Percentiles rank a stretch among this genome's conserved stretches.
These are phyloP conservation scores for Marsdenia floribunda DNA, from an alignment of 257 asterid species.

Conservation along the genomic window DNA sequence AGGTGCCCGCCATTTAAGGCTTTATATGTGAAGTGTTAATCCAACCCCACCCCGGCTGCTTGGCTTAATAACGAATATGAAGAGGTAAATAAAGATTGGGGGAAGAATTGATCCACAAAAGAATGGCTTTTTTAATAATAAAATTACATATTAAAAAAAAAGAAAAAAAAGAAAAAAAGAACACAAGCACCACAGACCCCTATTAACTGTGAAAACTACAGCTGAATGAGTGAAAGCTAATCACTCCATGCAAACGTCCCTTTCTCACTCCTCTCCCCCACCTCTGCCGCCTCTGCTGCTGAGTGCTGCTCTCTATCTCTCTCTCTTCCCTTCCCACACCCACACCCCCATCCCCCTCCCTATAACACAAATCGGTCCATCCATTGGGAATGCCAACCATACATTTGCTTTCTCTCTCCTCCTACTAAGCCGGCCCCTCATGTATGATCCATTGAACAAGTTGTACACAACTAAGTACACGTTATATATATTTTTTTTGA, in stretches of 20 bases:
- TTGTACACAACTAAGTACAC: slow-evolving; percentile 13
- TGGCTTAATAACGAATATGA: slow-evolving; percentile 1
- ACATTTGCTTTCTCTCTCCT: slow-evolving; percentile 27
- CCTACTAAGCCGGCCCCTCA: background rate
- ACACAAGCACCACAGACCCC: slow-evolving; percentile 10
- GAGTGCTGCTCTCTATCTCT: background rate
- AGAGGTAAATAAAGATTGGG: slow-evolving; percentile 14
- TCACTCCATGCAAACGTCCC: slow-evolving; percentile 45
- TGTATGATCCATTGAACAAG: slow-evolving; percentile 10
- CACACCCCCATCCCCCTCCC: background rate
- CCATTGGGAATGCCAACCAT: slow-evolving; percentile 80
- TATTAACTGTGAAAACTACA: slow-evolving; percentile 79
- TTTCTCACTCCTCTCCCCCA: slow-evolving; percentile 42
- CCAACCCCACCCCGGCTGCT: slow-evolving; percentile 16
- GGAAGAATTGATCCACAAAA: slow-evolving; percentile 11
- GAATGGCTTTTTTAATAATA: background rate
- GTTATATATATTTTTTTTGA: no score
- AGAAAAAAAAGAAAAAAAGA: no score
- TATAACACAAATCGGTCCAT: slow-evolving; percentile 10
- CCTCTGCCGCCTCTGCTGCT: slow-evolving; percentile 43
- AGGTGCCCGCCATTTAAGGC: slow-evolving; percentile 89
- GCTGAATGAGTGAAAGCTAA: slow-evolving; percentile 83
- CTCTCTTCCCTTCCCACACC: background rate
- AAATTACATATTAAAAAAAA: no score
- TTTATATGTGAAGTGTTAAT: slow-evolving; percentile 24